Base-by-base conservation (phyloP, 345 rosid species). In the Streptanthus diversifolius region DNA sequence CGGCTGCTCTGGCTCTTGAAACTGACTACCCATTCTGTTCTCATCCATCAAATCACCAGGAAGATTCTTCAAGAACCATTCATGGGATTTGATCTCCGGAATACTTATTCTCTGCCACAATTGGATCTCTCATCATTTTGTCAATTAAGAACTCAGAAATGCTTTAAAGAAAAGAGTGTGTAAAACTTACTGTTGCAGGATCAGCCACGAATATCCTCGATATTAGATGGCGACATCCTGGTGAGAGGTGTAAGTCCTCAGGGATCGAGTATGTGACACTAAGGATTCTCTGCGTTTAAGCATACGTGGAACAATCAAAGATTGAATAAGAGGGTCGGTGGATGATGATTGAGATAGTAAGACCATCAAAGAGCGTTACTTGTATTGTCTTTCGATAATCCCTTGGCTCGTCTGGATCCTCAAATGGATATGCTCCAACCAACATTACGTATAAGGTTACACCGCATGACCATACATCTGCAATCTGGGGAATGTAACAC, bases 381-480 rank as follows among this genome's bases (percentile, higher is more conserved):
- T 90, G 96, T 56, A 95, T 90, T 4, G 96, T 91, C 81, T 77
- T 91, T 63, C 96, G 86, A 70, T 88, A 87, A 56, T 91, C 92
- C 77, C 83, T 86, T 47, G 97, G 98, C 80, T 89, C 89, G 5
- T 86, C 90, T 32, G 97, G 97, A 79, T 91, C 97, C 79, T 95
- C 98, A 59, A 95, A 95, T 48, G 99, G 98, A 83, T 91, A 91
- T 5, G 91, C 93, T 72, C 98, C 99, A 57, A 95, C 98, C 83
- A 95, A 74, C 99, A 91, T 95, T 55, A 95, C 96, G 27, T 87
- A 95, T 55, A 95, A 78, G 24, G 97, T 91, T 30, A 95, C 98
- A 11, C 98, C 97, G 19, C 99, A 91, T 2, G 98, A 91, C 99
- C 99, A 95, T 8, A 95, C 99, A 82, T 91, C 99, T 18, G 96